Evolutionary conservation across 805 yeast genomes (phyloP), one percentile per base, ranked within the genome.

Genomic region (Lipomyces spencermartinsiae): DNA sequence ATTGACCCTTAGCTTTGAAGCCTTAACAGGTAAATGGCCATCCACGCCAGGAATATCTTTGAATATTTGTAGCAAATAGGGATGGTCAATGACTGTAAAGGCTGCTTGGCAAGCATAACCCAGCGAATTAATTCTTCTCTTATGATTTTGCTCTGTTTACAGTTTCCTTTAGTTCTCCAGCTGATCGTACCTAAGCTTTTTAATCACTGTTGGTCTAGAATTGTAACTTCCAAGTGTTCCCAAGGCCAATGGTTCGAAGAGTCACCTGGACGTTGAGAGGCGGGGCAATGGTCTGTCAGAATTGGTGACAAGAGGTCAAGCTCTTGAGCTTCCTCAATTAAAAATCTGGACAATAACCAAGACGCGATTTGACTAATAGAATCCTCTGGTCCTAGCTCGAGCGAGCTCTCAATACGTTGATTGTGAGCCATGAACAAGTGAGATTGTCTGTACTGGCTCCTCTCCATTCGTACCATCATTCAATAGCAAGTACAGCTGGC

Each of bases 401-500:
- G 12, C 2, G 12, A 46, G 53, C 53, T 46, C 53, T 46, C 53
- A 46, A 46, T 46, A 46, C 8, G 2, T 46, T 8, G 12, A 8
- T 10, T 14, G n/a, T 46, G 22, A 19, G 22, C 51, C n/a, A n/a
- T 16, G 12, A 3, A 3, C 49, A 16, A 39, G 49, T 3, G 49
- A 39, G n/a, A 39, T 1, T 3, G 1, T 46, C 53, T 46, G 53
- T 14, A 46, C 53, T 14, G 51, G 51, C 51, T 46, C 51, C 51
- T 46, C 51, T 46, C 51, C 51, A n/a, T n/a, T 46, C 22, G 22
- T 14, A 46, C 51, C 51, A 46, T 46, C 51, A 6, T 46, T 46
- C 51, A 46, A 46, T 46, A 46, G 12, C 51, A 46, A 46, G 51
- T 46, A 46, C 51, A 46, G 51, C 51, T 46, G 51, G 51, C 51